Evolutionary conservation across 805 yeast genomes (phyloP), one percentile per base, ranked within the genome.

Genomic region (Candida ortonii): DNA sequence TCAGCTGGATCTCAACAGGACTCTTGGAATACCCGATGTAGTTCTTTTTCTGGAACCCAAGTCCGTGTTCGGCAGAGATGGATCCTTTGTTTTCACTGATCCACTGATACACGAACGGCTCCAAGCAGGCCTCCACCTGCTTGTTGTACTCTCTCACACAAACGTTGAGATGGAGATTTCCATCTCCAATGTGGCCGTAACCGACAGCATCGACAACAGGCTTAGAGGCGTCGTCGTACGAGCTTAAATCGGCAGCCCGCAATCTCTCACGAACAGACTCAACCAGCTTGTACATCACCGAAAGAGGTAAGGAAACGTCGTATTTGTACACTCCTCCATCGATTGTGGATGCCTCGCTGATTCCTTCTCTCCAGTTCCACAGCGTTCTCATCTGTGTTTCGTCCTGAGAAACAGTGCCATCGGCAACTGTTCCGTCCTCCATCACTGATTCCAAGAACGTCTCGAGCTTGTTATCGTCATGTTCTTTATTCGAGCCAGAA

Each of bases 151-250:
- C 73, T 60, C 96, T 76, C 12, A 88, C 95, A 26, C 94, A 82
- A 33, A 93, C 94, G 56, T 93, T 93, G 55, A 93, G 74, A 61
- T 93, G 98, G 52, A 93, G 68, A 63, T 93, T 93, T 34, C 98
- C 97, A 57, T 93, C 98, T 37, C 98, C 98, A 52, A 93, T 75
- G 55, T 93, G 98, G n/a, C 98, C 98, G 53, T 90, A 93, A 0
- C 98, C 98, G 46, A 90, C 80, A 8, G 94, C 95, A 41, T 78
- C 82, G 34, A 86, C 80, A 2, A 85, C 97, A 2, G 97, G 96
- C 33, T 55, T 53, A 57, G 71, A 73, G 3, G 71, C 68, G 25
- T 74, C 82, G 21, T 78, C 76, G 29, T 71, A 76, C 34, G 83
- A 85, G 15, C 80, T 63, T 35, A 90, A 62, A 2, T 73, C 79